phyloP scores from a whole-genome alignment of 225 moss, liverwort and hornwort genomes.

The Takakia lepidozioides region DNA sequence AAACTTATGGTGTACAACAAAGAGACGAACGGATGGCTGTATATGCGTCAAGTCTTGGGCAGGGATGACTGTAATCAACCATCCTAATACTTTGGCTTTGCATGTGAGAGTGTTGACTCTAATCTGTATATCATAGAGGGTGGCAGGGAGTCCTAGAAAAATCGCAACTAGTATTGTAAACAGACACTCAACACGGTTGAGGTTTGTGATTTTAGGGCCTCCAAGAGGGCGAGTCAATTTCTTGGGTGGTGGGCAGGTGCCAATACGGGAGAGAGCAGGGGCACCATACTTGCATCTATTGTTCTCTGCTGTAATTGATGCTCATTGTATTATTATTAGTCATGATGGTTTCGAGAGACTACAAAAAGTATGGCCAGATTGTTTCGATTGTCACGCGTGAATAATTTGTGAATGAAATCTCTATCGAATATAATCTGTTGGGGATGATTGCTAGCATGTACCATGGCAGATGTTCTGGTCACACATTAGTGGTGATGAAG shows the following conservation, averaged over 20 bases:
- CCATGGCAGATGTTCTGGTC: too few relatives aligned
- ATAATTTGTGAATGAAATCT: too few relatives aligned
- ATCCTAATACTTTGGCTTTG: conserved; percentile 41
- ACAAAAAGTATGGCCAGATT: too few relatives aligned
- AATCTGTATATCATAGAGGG: conserved; percentile 57
- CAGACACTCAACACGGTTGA: conserved; percentile 39
- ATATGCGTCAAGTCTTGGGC: conserved; percentile 24
- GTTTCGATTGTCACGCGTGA: too few relatives aligned
- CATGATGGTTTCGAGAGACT: too few relatives aligned
- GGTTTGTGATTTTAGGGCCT: conserved; percentile 29
- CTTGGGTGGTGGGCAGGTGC: conserved; percentile 43
- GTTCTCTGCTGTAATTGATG: conserved; percentile 35
- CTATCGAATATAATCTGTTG: too few relatives aligned
- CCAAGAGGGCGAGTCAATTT: conserved; percentile 11
- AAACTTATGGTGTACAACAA: conserved; percentile 38
- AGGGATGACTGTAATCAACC: conserved; percentile 25
- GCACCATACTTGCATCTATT: conserved; percentile 36
- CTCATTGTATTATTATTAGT: too few relatives aligned
- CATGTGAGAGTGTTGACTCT: conserved; percentile 42
- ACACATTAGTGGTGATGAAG: too few relatives aligned
- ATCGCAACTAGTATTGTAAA: conserved; percentile 18
- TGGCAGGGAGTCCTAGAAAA: conserved; percentile 25
- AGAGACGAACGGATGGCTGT: conserved; percentile 26
- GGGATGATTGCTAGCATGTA: too few relatives aligned
- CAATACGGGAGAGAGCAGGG: conserved; percentile 26